These are phyloP conservation scores for Verticillium nonalfalfae DNA, from an alignment of 2,329 filamentous ascomycete genomes.

Conservation along the genomic window DNA sequence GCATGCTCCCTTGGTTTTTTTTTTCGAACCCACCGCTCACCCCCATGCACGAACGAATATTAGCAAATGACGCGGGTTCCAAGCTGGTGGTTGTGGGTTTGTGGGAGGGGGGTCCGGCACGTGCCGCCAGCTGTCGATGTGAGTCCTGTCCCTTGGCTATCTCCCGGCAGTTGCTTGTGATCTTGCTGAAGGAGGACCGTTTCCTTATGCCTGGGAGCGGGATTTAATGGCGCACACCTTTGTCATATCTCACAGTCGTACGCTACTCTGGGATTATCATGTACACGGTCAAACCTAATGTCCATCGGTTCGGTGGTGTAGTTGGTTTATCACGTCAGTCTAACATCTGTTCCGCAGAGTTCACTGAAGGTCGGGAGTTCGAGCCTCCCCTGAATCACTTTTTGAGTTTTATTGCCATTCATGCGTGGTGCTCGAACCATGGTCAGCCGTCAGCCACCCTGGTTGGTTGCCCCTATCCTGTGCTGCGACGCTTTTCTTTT, in stretches of 20 bases:
- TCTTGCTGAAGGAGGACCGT: too few species aligned
- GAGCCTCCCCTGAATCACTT: conserved; percentile 1
- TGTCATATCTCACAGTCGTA: too few species aligned
- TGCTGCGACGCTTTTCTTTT: background rate
- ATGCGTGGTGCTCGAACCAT: background rate
- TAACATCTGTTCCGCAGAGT: background rate
- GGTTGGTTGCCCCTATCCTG: background rate
- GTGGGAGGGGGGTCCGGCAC: background rate
- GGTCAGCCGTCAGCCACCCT: background rate
- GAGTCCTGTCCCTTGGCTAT: background rate
- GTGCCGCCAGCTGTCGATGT: background rate
- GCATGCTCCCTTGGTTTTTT: background rate
- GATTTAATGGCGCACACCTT: too few species aligned
- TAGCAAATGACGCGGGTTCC: background rate
- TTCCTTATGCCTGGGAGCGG: too few species aligned
- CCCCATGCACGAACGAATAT: background rate
- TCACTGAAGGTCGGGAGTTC: conserved; percentile 3
- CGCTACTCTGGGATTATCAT: too few species aligned
- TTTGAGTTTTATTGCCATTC: background rate
- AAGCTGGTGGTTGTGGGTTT: background rate
- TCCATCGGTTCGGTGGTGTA: background rate
- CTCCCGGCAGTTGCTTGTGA: too few species aligned
- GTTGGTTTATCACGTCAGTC: conserved; percentile 1
- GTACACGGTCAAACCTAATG: too few species aligned
- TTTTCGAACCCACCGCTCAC: too few species aligned